Evolutionary conservation across 805 yeast genomes (phyloP).

Genomic region (Komagataella populi): DNA sequence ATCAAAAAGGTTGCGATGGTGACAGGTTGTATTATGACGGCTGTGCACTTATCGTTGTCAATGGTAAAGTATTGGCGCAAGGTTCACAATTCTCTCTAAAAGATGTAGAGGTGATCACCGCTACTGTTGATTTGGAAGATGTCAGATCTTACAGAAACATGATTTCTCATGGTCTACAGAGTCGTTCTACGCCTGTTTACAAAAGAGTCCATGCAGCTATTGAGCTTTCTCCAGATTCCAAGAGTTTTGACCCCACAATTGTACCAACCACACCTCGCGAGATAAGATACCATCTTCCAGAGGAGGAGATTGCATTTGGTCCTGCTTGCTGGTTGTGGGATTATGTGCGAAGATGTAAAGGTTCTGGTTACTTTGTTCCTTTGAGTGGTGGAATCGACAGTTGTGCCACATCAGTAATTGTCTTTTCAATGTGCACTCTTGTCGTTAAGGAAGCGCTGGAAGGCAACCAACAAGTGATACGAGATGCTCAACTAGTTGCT

Average conservation of each 20-base stretch:
- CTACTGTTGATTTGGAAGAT: slow-evolving; percentile 87
- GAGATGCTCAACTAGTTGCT: slow-evolving; percentile 60
- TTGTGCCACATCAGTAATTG: slow-evolving; percentile 93
- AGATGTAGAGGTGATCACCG: slow-evolving; percentile 93
- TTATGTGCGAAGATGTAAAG: slow-evolving; percentile 78
- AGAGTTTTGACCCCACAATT: slow-evolving; percentile 47
- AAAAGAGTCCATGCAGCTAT: slow-evolving; percentile 47
- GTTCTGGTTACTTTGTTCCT: slow-evolving; percentile 88
- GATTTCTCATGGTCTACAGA: slow-evolving; percentile 69
- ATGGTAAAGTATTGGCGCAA: slow-evolving; percentile 87
- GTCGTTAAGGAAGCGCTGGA: slow-evolving; percentile 55
- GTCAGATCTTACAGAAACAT: slow-evolving; percentile 69
- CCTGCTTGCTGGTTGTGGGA: slow-evolving; percentile 99
- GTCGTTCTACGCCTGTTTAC: slow-evolving; percentile 26
- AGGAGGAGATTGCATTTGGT: slow-evolving; percentile 93
- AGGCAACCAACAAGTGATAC: slow-evolving; percentile 67
- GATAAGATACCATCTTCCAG: slow-evolving; percentile 64
- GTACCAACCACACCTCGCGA: slow-evolving; percentile 39
- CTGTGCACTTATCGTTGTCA: slow-evolving; percentile 85
- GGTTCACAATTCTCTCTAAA: slow-evolving; percentile 80
- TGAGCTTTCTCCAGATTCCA: slow-evolving; percentile 48
- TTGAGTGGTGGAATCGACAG: slow-evolving; percentile 96
- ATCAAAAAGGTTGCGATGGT: slow-evolving; percentile 98
- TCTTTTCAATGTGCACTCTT: slow-evolving; percentile 84
- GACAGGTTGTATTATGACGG: slow-evolving; percentile 96